A percentile compares a stretch with the other conserved stretches of the same genome.
Evolutionary conservation across 2,329 filamentous ascomycete species (phyloP).

Genomic region (Curvularia lunata): DNA sequence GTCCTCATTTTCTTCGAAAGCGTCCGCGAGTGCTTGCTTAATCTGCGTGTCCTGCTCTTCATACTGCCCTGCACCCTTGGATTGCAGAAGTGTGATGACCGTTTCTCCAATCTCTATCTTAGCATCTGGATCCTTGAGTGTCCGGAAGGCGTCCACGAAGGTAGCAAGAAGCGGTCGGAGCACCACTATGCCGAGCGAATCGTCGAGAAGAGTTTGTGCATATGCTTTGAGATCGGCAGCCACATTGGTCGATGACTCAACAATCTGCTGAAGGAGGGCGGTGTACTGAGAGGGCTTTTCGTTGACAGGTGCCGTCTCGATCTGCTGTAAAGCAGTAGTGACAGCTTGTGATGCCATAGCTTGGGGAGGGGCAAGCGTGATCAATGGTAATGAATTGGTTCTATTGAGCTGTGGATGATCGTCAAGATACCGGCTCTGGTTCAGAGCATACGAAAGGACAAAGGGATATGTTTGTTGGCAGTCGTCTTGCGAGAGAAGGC

Average conservation of each 20-base stretch:
- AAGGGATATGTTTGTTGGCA: neutral
- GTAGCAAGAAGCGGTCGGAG: slow-evolving; percentile 72
- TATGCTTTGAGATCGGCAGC: slow-evolving; percentile 71
- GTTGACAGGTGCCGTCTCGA: slow-evolving; percentile 56
- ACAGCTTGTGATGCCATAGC: slow-evolving; percentile 60
- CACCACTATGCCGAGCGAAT: slow-evolving; percentile 76
- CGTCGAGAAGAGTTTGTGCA: slow-evolving; percentile 69
- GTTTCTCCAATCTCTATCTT: slow-evolving; percentile 78
- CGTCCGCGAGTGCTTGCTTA: slow-evolving; percentile 80
- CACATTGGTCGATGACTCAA: slow-evolving; percentile 56
- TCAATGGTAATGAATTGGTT: neutral
- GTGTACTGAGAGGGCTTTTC: slow-evolving; percentile 64
- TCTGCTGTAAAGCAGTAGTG: slow-evolving; percentile 55
- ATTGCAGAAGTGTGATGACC: slow-evolving; percentile 70
- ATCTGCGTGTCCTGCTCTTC: slow-evolving; percentile 84
- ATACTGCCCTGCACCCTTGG: slow-evolving; percentile 72
- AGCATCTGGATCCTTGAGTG: slow-evolving; percentile 66
- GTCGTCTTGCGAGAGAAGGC: neutral
- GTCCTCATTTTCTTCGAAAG: slow-evolving; percentile 83
- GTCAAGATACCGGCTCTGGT: neutral
- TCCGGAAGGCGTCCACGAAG: slow-evolving; percentile 69
- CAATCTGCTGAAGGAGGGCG: slow-evolving; percentile 63
- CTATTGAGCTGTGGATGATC: neutral
- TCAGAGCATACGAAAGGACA: too few relatives aligned
- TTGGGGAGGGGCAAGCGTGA: slow-evolving; percentile 5